phyloP scores from a whole-genome alignment of 2,329 filamentous ascomycete genomes.

The Trichoderma sp. region DNA sequence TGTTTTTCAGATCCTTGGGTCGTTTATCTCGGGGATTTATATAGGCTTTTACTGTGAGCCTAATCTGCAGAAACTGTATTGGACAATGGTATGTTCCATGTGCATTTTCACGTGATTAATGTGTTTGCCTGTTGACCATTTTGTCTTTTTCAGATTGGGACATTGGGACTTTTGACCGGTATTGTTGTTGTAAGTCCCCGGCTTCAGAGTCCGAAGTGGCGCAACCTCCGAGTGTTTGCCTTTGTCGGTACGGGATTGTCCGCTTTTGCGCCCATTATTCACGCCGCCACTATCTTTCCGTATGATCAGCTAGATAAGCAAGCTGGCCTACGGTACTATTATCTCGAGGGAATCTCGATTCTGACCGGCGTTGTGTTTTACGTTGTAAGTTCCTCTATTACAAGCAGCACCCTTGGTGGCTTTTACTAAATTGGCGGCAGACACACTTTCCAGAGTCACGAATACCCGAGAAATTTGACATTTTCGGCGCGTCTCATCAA shows the following conservation, averaged over 20 bases:
- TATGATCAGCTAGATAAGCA: conserved; percentile 39
- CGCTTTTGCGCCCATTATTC: conserved; percentile 39
- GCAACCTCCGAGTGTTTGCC: conserved; percentile 35
- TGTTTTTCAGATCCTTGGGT: conserved; percentile 37
- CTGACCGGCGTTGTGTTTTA: background rate
- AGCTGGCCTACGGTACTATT: conserved; percentile 41
- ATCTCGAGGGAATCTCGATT: conserved; percentile 35
- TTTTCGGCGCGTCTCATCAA: conserved; percentile 46
- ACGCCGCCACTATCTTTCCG: conserved; percentile 38
- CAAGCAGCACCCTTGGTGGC: too few species aligned
- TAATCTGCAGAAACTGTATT: background rate
- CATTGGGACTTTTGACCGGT: background rate
- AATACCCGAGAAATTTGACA: conserved; percentile 44
- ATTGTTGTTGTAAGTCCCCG: background rate
- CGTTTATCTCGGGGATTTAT: conserved; percentile 41
- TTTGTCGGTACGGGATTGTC: conserved; percentile 41
- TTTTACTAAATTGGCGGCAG: conserved; percentile 25
- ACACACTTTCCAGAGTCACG: conserved; percentile 43
- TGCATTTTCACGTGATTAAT: background rate
- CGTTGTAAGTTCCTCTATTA: background rate
- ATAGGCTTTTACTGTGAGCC: conserved; percentile 39
- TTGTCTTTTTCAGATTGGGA: conserved; percentile 22
- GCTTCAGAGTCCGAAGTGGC: conserved; percentile 27
- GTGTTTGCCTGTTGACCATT: background rate
- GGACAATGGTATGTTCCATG: background rate